These are phyloP conservation scores for Aspergillus melleus DNA, from an alignment of 2,329 filamentous ascomycete species.

Conservation along the genomic window DNA sequence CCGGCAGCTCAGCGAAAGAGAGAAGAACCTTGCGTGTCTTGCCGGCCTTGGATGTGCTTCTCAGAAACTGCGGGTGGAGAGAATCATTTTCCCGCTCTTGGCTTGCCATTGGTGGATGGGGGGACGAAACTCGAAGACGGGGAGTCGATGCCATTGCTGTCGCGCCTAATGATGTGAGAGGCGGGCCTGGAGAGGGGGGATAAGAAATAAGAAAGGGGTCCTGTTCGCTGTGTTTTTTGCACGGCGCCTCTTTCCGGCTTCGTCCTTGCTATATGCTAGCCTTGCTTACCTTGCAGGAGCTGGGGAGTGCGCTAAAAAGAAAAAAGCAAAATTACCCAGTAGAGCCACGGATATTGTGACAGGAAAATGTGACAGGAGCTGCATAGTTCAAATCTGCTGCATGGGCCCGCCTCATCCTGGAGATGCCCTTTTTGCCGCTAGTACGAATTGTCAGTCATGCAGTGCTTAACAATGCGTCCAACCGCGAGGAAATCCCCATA, in stretches of 20 bases:
- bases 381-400: not conserved
- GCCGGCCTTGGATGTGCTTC: conserved; percentile 4
- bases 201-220: not conserved
- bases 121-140: conserved; percentile 8
- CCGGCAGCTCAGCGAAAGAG: conserved; percentile 8
- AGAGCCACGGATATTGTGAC: not conserved
- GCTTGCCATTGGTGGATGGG: not conserved
- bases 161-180: conserved; percentile 4
- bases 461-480: too few species aligned
- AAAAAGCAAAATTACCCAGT: too few species aligned
- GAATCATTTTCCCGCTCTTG: conserved; percentile 7
- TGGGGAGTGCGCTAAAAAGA: not conserved
- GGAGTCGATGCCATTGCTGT: conserved; percentile 6
- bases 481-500: too few species aligned
- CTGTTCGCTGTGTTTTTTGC: conserved; percentile 1
- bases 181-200: not conserved
- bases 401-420: too few species aligned
- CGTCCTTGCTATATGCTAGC: conserved; percentile 1
- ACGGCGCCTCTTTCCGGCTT: not conserved
- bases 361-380: not conserved
- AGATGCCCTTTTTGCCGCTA: too few species aligned
- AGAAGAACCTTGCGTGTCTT: conserved; percentile 6
- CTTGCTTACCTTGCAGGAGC: conserved; percentile 1
- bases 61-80: conserved; percentile 1
- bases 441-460: too few species aligned